Base-by-base conservation (phyloP, 257 asterid species). In the Penstemon eatonii region DNA sequence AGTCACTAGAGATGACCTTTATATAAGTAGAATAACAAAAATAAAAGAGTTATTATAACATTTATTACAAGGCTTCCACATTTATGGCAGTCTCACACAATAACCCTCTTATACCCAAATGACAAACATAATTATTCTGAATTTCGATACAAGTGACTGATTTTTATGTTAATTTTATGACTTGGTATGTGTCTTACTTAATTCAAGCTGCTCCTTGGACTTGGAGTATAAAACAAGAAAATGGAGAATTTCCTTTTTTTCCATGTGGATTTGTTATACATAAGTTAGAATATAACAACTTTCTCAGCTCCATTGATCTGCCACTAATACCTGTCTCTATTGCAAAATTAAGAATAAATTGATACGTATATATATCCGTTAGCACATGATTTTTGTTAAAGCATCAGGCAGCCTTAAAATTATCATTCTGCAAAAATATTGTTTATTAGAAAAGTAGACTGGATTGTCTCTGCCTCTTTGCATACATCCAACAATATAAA, bases 331-430 rank as follows among this genome's bases (percentile, higher is more conserved):
- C 39, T 7, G 12, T 46, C 8, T 7, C n/a, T 11, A 37, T 19
- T 8, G 45, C 63, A 11, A 61, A 64, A 46, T 37, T 36, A 52
- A 52, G 10, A 51, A 38, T 41, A 60, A 40, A 2, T 40, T 50
- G 6, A 15, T 44, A 7, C 5, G 43, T n/a, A 45, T 40, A 55
- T 38, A 10, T 66, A 73, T 64, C 76, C 73, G 71, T 79, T 76
- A 77, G 82, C 85, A 80, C 82, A 76, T 78, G 86, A 62, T 18
- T 59, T 7, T 70, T 65, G 85, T 68, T 65, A 60, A 66, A 66
- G 43, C 19, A 40, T 40, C 55, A 72, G 68, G 57, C 76, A 65
- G 77, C 79, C 76, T 78, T 61, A 75, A 70, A 66, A 67, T 78
- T 71, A 75, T 73, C 69, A 70, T 65, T 63, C 7, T 63, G 11